Percentiles rank a stretch among this genome's conserved stretches.
Evolutionary conservation across 75 land plant genomes (phyloP).

Genomic region (Azolla pinnata): DNA sequence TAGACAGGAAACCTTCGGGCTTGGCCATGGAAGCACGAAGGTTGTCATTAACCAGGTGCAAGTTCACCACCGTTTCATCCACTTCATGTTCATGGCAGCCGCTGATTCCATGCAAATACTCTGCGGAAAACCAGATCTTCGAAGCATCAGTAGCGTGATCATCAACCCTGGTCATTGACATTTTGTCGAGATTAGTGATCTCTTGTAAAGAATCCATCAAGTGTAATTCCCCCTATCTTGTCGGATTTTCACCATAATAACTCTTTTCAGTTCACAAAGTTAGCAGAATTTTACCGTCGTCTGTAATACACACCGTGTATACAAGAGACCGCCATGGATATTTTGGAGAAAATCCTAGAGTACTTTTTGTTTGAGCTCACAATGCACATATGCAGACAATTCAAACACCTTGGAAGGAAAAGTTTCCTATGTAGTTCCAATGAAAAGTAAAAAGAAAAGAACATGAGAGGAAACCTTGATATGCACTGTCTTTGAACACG

Average conservation of each 20-base stretch:
- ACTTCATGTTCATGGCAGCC: conserved; percentile 43
- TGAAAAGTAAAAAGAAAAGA: neutral
- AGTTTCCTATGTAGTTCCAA: conserved; percentile 4
- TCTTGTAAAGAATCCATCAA: neutral
- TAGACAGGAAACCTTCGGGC: neutral
- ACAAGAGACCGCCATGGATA: neutral
- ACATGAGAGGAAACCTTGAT: conserved; percentile 41
- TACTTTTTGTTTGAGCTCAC: neutral
- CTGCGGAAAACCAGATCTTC: conserved; percentile 22
- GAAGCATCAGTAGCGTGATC: neutral
- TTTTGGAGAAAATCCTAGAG: neutral
- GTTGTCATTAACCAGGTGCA: neutral
- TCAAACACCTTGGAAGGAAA: no score
- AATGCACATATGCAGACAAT: neutral
- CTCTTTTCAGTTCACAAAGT: neutral
- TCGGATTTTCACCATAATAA: neutral
- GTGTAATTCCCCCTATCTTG: neutral
- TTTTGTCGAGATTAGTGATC: neutral
- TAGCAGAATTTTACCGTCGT: neutral
- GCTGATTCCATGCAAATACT: conserved; percentile 86
- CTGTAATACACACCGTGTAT: neutral
- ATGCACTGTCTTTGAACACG: conserved; percentile 79
- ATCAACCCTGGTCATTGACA: conserved; percentile 3
- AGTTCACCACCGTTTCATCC: conserved; percentile 26
- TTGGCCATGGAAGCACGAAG: neutral